Conservation (phyloP, 176 grass and related monocot species). For the Phoenix roebelenii region DNA sequence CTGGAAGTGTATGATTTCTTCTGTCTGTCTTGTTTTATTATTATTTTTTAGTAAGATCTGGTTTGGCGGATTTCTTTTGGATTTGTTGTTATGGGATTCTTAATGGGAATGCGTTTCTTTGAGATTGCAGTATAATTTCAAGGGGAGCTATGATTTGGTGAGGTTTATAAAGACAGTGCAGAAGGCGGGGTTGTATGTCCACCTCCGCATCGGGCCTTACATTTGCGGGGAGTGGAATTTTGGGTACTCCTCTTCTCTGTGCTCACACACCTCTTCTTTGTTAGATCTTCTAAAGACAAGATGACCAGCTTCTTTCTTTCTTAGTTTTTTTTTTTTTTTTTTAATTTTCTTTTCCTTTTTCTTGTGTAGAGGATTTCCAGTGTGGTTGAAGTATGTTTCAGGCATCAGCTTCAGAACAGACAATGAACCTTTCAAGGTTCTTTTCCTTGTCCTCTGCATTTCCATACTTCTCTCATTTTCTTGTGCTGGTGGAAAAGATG, state of each 20-base stretch:
- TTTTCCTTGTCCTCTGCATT: neutral
- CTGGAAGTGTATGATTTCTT: slow-evolving; percentile 52
- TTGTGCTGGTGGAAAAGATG: neutral
- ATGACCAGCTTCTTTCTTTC: neutral
- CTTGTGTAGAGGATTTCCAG: slow-evolving; percentile 78
- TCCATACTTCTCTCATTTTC: neutral
- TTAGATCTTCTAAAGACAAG: neutral
- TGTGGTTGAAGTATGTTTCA: slow-evolving; percentile 97
- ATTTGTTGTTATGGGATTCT: slow-evolving; percentile 1
- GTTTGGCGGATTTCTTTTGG: neutral
- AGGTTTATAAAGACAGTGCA: slow-evolving; percentile 91
- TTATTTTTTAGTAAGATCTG: neutral
- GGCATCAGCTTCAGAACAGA: slow-evolving; percentile 99
- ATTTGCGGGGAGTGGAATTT: slow-evolving; percentile 99
- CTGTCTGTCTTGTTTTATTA: slow-evolving; percentile 10
- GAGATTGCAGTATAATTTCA: slow-evolving; percentile 74
- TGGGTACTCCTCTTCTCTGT: slow-evolving; percentile 38
- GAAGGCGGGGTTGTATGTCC: slow-evolving; percentile 77
- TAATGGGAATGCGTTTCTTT: slow-evolving; percentile 15
- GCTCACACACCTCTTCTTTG: neutral
- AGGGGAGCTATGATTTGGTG: slow-evolving; percentile 94
- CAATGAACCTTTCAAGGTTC: slow-evolving; percentile 94
- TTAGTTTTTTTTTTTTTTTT: slow-evolving; percentile 4
- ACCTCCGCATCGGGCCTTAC: slow-evolving; percentile 95
- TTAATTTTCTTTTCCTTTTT: slow-evolving; percentile 1